A percentile compares a stretch with the other conserved stretches of the same genome.
Conservation (phyloP, 768 basidiomycete species). For the Suillus subalutaceus region DNA sequence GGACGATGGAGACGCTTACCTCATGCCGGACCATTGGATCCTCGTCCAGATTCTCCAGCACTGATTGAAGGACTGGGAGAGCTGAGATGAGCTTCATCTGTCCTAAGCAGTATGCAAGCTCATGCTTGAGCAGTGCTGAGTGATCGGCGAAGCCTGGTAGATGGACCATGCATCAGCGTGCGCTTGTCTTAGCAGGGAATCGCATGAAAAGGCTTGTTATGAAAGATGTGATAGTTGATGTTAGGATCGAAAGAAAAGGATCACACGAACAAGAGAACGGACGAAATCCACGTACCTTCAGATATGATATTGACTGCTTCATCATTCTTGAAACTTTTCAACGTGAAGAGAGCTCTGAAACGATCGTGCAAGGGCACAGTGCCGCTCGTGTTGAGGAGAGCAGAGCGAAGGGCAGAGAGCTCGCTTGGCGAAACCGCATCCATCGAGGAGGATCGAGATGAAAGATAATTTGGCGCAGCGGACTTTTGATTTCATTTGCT, state of each 20-base stretch:
- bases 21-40: slow-evolving; percentile 99
- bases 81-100: slow-evolving; percentile 81
- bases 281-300: slow-evolving; percentile 55
- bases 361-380: slow-evolving; percentile 80
- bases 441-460: slow-evolving; percentile 31
- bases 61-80: slow-evolving; percentile 75
- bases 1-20: slow-evolving; percentile 44
- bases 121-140: slow-evolving; percentile 93
- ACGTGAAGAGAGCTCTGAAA: slow-evolving; percentile 89
- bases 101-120: slow-evolving; percentile 95
- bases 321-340: slow-evolving; percentile 81
- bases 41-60: slow-evolving; percentile 69
- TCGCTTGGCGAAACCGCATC: slow-evolving; percentile 47
- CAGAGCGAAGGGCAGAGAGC: slow-evolving; percentile 69
- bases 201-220: not conserved
- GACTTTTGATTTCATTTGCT: slow-evolving; percentile 46
- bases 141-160: slow-evolving; percentile 77
- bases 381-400: slow-evolving; percentile 77
- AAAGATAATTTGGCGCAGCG: slow-evolving; percentile 42
- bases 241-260: slow-evolving; percentile 6
- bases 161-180: not conserved
- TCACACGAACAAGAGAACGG: slow-evolving; percentile 7
- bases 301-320: slow-evolving; percentile 85
- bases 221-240: not conserved
- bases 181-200: not conserved